These are phyloP conservation scores for Allodekkera sacchari DNA, from an alignment of 805 yeast species.

Conservation along the genomic window DNA sequence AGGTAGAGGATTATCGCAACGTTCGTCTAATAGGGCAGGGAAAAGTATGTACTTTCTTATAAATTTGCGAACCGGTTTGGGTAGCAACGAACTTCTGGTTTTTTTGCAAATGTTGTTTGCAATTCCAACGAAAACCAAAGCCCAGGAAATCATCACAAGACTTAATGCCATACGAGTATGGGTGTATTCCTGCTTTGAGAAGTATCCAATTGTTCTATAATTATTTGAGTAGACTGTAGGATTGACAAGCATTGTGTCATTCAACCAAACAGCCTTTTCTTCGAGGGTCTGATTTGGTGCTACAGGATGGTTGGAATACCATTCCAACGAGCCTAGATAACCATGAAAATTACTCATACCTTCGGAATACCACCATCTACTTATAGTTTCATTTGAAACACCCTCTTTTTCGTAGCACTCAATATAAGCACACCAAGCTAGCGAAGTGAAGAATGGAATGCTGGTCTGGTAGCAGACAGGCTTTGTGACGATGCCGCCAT, in stretches of 20 bases:
- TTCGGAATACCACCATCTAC: not conserved
- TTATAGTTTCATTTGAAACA: not conserved
- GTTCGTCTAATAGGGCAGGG: slow-evolving; percentile 6
- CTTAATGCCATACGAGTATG: slow-evolving; percentile 5
- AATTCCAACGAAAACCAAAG: slow-evolving; percentile 4
- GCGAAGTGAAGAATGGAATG: not conserved
- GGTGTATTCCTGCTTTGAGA: not conserved
- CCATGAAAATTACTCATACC: not conserved
- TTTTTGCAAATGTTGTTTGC: slow-evolving; percentile 2
- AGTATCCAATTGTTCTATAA: slow-evolving; percentile 1
- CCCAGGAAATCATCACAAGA: slow-evolving; percentile 7
- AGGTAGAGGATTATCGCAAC: slow-evolving; percentile 4
- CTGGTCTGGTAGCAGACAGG: not conserved
- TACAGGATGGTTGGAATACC: not conserved
- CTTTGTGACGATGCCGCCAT: not conserved
- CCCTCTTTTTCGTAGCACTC: not conserved
- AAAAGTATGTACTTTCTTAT: slow-evolving; percentile 4
- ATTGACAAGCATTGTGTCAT: slow-evolving; percentile 2
- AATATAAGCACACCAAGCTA: slow-evolving; percentile 1
- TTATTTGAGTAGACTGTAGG: not conserved
- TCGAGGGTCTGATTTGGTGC: not conserved
- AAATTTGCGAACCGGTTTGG: slow-evolving; percentile 1
- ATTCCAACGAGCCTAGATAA: not conserved
- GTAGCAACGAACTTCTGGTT: slow-evolving; percentile 3
- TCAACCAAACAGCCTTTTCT: not conserved